These are phyloP conservation scores for Pholiota conissans DNA, from an alignment of 768 basidiomycete genomes.

Conservation along the genomic window DNA sequence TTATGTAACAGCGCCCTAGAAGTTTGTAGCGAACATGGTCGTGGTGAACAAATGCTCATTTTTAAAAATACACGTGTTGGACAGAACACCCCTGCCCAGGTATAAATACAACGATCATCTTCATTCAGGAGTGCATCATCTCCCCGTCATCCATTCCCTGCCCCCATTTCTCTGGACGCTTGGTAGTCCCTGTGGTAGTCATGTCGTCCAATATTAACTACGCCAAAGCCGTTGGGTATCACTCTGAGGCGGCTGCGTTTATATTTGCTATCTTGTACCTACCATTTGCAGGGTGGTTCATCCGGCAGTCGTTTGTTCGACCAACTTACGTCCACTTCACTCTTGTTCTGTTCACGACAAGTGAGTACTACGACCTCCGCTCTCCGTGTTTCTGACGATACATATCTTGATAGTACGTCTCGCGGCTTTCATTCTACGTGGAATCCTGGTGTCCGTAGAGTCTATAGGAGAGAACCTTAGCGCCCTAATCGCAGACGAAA, in stretches of 20 bases:
- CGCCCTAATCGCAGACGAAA: slow-evolving; percentile 37
- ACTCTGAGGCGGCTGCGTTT: slow-evolving; percentile 33
- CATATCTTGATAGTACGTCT: slow-evolving; percentile 33
- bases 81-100: background rate
- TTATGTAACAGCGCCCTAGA: background rate
- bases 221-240: slow-evolving; percentile 30
- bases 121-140: background rate
- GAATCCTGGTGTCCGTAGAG: slow-evolving; percentile 30
- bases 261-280: slow-evolving; percentile 36
- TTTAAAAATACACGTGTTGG: background rate
- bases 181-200: slow-evolving; percentile 20
- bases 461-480: slow-evolving; percentile 30
- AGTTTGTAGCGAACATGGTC: no score
- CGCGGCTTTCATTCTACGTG: slow-evolving; percentile 39
- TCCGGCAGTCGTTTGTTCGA: slow-evolving; percentile 27
- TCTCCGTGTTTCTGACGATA: background rate
- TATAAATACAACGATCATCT: background rate
- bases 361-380: slow-evolving; percentile 23
- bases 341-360: slow-evolving; percentile 36
- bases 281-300: slow-evolving; percentile 30
- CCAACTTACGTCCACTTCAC: slow-evolving; percentile 34
- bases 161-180: slow-evolving; percentile 26
- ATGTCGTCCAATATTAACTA: slow-evolving; percentile 25
- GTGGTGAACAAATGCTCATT: background rate
- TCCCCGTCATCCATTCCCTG: background rate